Conservation (phyloP, 768 basidiomycete species). For the Artomyces pyxidatus region DNA sequence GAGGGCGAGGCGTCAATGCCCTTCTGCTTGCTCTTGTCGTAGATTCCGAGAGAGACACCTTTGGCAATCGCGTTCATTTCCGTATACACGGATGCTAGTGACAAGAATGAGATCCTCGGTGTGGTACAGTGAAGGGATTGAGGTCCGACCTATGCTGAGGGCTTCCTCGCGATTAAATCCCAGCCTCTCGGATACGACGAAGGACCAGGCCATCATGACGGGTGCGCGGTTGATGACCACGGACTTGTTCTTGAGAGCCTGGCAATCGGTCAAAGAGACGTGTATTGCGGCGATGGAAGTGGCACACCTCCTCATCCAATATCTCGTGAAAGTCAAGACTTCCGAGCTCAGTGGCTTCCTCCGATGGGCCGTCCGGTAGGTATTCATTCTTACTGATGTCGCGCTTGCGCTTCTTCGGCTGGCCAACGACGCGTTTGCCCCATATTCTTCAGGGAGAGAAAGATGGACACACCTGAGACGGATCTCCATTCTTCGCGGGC, state of each 20-base stretch:
- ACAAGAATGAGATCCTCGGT: not conserved
- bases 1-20: constrained; percentile 45
- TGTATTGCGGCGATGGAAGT: not conserved
- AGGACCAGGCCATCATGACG: constrained; percentile 92
- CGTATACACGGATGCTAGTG: constrained; percentile 83
- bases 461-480: constrained; percentile 7
- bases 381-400: constrained; percentile 42
- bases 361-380: constrained; percentile 41
- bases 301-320: constrained; percentile 57
- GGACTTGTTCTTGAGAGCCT: constrained; percentile 55
- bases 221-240: constrained; percentile 86
- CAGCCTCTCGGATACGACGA: constrained; percentile 73
- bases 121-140: not conserved
- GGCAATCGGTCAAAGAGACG: constrained; percentile 1
- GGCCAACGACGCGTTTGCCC: no score
- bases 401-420: constrained; percentile 45
- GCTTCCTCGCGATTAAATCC: constrained; percentile 88
- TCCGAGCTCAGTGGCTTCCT: constrained; percentile 43
- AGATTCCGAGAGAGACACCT: constrained; percentile 77
- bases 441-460: no score
- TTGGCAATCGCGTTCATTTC: constrained; percentile 87
- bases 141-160: constrained; percentile 68
- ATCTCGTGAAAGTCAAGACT: constrained; percentile 68
- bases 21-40: constrained; percentile 44
- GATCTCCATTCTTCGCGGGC: not conserved